Percentiles rank a stretch among this genome's conserved stretches.
Evolutionary conservation across 805 yeast species (phyloP).

Genomic region (Zygotorulaspora chibaensis): DNA sequence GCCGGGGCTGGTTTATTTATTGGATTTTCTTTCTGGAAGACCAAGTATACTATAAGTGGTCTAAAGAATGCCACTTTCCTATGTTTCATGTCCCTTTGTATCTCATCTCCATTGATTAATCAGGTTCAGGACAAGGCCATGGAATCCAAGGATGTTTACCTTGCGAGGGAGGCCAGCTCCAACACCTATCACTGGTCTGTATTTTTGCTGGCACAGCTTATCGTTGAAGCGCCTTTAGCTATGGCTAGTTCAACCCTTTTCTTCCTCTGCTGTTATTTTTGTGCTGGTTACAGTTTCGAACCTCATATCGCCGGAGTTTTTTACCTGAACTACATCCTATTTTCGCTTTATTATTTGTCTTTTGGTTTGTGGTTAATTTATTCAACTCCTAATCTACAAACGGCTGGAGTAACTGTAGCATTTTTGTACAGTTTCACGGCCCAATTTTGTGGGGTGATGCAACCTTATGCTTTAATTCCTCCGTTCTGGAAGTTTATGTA

Average conservation of each 20-base stretch:
- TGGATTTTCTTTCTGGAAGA: slow-evolving; percentile 71
- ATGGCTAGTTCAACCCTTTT: slow-evolving; percentile 46
- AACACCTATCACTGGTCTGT: slow-evolving; percentile 73
- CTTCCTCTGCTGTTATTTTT: slow-evolving; percentile 51
- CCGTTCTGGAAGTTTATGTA: slow-evolving; percentile 75
- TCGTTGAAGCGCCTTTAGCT: slow-evolving; percentile 61
- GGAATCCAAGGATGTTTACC: slow-evolving; percentile 57
- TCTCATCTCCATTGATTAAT: slow-evolving; percentile 55
- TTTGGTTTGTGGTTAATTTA: slow-evolving; percentile 50
- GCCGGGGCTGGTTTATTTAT: slow-evolving; percentile 57
- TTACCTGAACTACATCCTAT: slow-evolving; percentile 41
- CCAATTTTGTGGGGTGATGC: slow-evolving; percentile 39
- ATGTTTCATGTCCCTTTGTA: slow-evolving; percentile 55
- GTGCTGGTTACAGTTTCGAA: slow-evolving; percentile 40
- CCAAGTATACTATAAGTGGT: slow-evolving; percentile 49
- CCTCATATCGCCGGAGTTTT: slow-evolving; percentile 50
- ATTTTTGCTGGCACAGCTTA: slow-evolving; percentile 48
- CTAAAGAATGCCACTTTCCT: slow-evolving; percentile 60
- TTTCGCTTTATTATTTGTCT: slow-evolving; percentile 42
- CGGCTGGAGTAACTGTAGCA: slow-evolving; percentile 61
- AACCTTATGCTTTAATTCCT: slow-evolving; percentile 47
- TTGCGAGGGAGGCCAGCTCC: slow-evolving; percentile 67
- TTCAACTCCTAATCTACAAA: slow-evolving; percentile 62
- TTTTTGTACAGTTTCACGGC: slow-evolving; percentile 35
- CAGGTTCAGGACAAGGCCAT: slow-evolving; percentile 62